Percentiles rank a stretch among this genome's conserved stretches.
Conservation (phyloP, 176 grass and related monocot species). For the Panicum miliaceum region DNA sequence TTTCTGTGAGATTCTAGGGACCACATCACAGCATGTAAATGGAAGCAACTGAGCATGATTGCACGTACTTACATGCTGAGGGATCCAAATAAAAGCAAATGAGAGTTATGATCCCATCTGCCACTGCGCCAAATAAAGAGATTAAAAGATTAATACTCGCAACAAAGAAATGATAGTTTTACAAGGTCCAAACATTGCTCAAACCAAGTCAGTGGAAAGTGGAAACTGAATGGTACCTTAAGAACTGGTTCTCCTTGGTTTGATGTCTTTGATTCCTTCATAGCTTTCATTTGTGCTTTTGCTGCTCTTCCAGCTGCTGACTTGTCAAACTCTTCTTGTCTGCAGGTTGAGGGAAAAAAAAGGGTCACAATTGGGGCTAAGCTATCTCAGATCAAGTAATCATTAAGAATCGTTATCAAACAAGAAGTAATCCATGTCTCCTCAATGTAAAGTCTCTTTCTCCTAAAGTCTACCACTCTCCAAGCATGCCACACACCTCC, state of each 20-base stretch:
- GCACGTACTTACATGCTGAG: slow-evolving; percentile 42
- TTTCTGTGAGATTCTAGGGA: not conserved
- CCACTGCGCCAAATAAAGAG: slow-evolving; percentile 68
- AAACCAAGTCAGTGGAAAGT: not conserved
- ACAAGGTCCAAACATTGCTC: not conserved
- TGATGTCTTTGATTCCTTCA: slow-evolving; percentile 69
- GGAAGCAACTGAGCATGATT: not conserved
- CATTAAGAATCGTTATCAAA: not conserved
- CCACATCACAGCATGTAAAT: not conserved
- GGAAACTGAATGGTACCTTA: slow-evolving; percentile 53
- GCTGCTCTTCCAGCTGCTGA: slow-evolving; percentile 88
- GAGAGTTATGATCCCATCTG: slow-evolving; percentile 73
- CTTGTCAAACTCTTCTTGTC: slow-evolving; percentile 81
- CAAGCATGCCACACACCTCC: not conserved
- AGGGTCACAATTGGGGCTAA: not conserved
- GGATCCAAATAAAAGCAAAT: slow-evolving; percentile 14
- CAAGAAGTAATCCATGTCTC: not conserved
- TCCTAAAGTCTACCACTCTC: not conserved
- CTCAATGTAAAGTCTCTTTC: not conserved
- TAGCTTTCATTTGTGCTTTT: slow-evolving; percentile 78
- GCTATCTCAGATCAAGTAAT: not conserved
- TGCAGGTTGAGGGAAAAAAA: slow-evolving; percentile 26
- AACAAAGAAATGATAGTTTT: slow-evolving; percentile 4
- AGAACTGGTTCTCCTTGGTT: slow-evolving; percentile 87
- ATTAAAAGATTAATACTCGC: slow-evolving; percentile 12